Evolutionary conservation across 2,329 filamentous ascomycete genomes (phyloP).

Genomic region (Aspergillus unguis): DNA sequence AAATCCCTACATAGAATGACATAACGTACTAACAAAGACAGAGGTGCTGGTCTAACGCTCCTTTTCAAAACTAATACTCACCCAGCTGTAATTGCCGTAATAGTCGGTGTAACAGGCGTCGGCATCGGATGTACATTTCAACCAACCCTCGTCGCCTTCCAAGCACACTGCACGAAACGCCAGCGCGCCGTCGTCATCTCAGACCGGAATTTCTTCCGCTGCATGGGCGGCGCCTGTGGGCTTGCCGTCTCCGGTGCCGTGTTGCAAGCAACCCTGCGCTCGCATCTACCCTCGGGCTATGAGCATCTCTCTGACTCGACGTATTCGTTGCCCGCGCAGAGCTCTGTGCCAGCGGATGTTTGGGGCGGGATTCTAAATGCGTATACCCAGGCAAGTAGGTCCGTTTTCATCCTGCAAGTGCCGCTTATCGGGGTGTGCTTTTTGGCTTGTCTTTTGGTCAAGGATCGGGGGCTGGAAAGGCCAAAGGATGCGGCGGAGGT

Average conservation of each 20-base stretch:
- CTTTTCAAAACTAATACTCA: slow-evolving; percentile 47
- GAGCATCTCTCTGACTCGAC: slow-evolving; percentile 39
- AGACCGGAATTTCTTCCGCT: slow-evolving; percentile 61
- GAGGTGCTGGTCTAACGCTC: slow-evolving; percentile 52
- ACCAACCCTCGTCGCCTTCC: slow-evolving; percentile 55
- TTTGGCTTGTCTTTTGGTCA: slow-evolving; percentile 51
- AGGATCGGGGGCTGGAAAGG: slow-evolving; percentile 47
- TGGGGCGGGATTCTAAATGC: slow-evolving; percentile 46
- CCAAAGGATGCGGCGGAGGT: slow-evolving; percentile 28
- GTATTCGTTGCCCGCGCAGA: slow-evolving; percentile 34
- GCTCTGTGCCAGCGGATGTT: slow-evolving; percentile 31
- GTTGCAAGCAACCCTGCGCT: slow-evolving; percentile 38
- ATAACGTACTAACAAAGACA: slow-evolving; percentile 10
- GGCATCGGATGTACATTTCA: slow-evolving; percentile 56
- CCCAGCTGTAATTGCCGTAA: slow-evolving; percentile 49
- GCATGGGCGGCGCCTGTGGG: slow-evolving; percentile 56
- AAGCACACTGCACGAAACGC: slow-evolving; percentile 55
- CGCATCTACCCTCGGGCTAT: slow-evolving; percentile 39
- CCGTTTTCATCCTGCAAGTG: slow-evolving; percentile 57
- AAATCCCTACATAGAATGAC: not conserved
- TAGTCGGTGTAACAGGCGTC: slow-evolving; percentile 51
- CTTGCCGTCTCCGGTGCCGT: slow-evolving; percentile 58
- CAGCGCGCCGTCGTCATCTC: slow-evolving; percentile 62
- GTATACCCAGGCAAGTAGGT: slow-evolving; percentile 52
- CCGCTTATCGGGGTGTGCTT: slow-evolving; percentile 54